Base-by-base conservation (phyloP, 1,284 basidiomycete genomes). In the Microbotryomycetes sp. region DNA sequence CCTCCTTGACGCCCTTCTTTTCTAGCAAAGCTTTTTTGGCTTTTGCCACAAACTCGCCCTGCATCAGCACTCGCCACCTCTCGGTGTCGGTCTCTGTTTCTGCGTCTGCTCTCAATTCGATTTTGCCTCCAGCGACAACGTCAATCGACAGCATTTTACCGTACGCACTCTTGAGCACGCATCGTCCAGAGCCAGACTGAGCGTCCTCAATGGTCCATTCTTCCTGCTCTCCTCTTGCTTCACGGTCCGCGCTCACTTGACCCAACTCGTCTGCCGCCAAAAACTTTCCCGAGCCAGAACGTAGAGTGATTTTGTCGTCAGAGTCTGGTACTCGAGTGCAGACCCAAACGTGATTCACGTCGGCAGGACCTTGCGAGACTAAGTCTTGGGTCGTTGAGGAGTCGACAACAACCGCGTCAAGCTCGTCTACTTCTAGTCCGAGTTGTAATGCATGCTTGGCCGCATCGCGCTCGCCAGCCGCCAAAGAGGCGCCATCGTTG, bases 291-390 rank as follows among this genome's bases (percentile, higher is more conserved):
- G 88, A 86, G 13, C 88, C 87, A 35, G 87, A 87, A 23, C 89
- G 83, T 58, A 91, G 77, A 71, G 91, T 92, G 71, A 91, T 81
- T 23, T 87, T 89, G 54, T 70, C 66, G 9, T 82, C 74, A 26
- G 88, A 84, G 31, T 89, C 86, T 55, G 89, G 82, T 61, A 96
- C 81, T 68, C 90, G 80, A 46, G 88, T 85, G 56, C 82, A 81
- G 61, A 97, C 86, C 91, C 91, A 87, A 61, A 96, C 85, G 75
- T 92, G 85, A 56, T 89, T 79, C 63, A 92, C 83, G 60, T 91
- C 89, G 0, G 82, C 82, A 13, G 89, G 89, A 16, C 59, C 28
- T 78, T 81, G 62, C 84, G 83, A 56, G n/a, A n/a, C n/a, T n/a
- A n/a, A n/a, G 84, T 82, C 47, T 86, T 77, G 9, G 85, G 24